Percentiles rank a stretch among this genome's conserved stretches.
Conservation (phyloP, 169 alveolate species). For the Toxoplasma gondii region DNA sequence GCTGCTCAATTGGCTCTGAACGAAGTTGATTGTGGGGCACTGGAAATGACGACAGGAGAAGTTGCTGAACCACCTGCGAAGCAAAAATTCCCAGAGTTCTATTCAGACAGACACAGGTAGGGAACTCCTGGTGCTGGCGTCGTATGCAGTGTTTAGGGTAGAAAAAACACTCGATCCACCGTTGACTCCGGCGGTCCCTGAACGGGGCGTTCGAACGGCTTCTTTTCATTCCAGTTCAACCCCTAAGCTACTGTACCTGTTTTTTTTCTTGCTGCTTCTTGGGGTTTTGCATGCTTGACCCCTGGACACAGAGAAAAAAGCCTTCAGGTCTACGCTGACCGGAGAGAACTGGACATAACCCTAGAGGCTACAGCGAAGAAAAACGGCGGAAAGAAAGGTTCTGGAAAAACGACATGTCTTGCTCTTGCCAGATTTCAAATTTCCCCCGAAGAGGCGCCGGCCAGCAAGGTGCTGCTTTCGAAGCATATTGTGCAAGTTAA, state of each 20-base stretch:
- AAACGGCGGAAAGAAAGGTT: background rate
- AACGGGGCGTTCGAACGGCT: too few species aligned
- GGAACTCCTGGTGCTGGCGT: background rate
- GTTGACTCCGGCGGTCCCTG: too few species aligned
- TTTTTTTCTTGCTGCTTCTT: too few species aligned
- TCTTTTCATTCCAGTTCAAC: too few species aligned
- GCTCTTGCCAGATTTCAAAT: background rate
- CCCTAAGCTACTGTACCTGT: too few species aligned
- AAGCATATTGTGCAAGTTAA: background rate
- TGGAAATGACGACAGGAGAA: background rate
- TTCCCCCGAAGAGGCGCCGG: background rate
- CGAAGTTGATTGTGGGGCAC: background rate
- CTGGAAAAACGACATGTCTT: background rate
- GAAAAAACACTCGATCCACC: too few species aligned
- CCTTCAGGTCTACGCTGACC: background rate
- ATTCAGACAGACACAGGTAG: background rate
- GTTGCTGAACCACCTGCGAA: background rate
- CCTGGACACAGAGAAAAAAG: background rate
- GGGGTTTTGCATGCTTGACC: background rate
- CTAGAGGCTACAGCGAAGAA: constrained; percentile 14
- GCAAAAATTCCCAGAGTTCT: background rate
- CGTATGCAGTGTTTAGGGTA: too few species aligned
- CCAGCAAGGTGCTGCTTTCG: background rate
- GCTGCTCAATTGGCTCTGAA: background rate
- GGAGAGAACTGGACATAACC: background rate